These are phyloP conservation scores for Penicillium sp. DNA, from an alignment of 2,329 filamentous ascomycete genomes.

Conservation along the genomic window DNA sequence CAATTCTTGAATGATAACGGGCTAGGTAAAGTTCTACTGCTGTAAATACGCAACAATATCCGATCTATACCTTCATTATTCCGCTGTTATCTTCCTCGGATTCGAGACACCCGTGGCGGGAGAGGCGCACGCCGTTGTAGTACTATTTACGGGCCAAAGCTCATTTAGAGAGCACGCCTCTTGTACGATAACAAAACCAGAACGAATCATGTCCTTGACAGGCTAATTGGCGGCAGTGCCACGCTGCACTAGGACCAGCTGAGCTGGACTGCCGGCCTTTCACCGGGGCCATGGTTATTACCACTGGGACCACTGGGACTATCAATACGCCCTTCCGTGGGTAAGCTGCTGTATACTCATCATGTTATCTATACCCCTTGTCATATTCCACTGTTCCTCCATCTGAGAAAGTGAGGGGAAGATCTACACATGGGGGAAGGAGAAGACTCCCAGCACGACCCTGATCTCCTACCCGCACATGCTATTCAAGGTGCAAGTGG, in stretches of 20 bases:
- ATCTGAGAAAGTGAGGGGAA: not conserved
- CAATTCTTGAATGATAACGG: not conserved
- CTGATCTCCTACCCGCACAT: slow-evolving; percentile 16
- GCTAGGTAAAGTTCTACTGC: not conserved
- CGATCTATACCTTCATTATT: slow-evolving; percentile 1
- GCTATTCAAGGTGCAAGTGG: not conserved
- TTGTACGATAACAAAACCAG: slow-evolving; percentile 3
- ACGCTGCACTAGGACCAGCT: slow-evolving; percentile 1
- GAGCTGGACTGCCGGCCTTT: not conserved
- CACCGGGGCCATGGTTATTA: slow-evolving; percentile 1
- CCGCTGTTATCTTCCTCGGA: not conserved
- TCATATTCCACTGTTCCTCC: not conserved
- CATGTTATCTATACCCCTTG: not conserved
- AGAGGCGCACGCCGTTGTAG: slow-evolving; percentile 17
- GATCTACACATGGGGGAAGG: not conserved
- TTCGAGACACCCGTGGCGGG: slow-evolving; percentile 13
- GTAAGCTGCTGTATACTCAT: not conserved
- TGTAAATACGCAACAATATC: slow-evolving; percentile 2
- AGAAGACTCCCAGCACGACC: not conserved
- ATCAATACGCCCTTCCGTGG: not conserved
- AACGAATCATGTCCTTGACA: slow-evolving; percentile 7
- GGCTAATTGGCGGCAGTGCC: slow-evolving; percentile 3
- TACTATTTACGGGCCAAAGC: slow-evolving; percentile 9
- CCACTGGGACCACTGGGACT: not conserved
- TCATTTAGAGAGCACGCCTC: slow-evolving; percentile 2